Evolutionary conservation across 352 stramenopile genomes (phyloP).

Genomic region (Thraustotheca clavata): DNA sequence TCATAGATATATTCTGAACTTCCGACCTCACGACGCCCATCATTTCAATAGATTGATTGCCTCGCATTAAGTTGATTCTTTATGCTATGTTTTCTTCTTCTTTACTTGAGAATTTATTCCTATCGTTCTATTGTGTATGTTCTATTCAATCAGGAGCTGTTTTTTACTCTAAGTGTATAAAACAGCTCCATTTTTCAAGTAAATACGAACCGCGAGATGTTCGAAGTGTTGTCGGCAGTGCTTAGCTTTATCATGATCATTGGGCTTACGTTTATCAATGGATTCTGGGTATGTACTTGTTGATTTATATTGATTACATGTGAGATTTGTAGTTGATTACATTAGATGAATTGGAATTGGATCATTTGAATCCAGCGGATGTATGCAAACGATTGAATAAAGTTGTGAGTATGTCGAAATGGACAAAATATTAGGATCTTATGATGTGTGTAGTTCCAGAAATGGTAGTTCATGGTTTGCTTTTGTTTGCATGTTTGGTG

Average conservation of each 20-base stretch:
- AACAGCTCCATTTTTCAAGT: background rate
- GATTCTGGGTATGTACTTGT: conserved; percentile 58
- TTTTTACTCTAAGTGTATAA: too few relatives aligned
- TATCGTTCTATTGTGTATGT: too few relatives aligned
- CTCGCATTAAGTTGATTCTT: too few relatives aligned
- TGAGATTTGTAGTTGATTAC: conserved; percentile 51
- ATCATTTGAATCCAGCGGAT: conserved; percentile 81
- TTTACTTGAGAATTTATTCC: too few relatives aligned
- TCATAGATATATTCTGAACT: too few relatives aligned
- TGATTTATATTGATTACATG: background rate
- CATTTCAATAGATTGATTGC: too few relatives aligned
- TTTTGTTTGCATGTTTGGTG: conserved; percentile 63
- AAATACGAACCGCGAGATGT: conserved; percentile 1
- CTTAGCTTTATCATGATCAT: conserved; percentile 79
- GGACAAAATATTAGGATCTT: too few relatives aligned
- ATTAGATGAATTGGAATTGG: conserved; percentile 76
- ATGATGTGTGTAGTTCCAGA: conserved; percentile 43
- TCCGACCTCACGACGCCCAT: too few relatives aligned
- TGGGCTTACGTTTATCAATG: conserved; percentile 79
- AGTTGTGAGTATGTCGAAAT: conserved; percentile 50
- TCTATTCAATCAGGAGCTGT: too few relatives aligned
- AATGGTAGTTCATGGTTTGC: conserved; percentile 69
- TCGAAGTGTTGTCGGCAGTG: conserved; percentile 69
- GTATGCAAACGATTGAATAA: conserved; percentile 78
- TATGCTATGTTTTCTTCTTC: too few relatives aligned